A percentile compares a stretch with the other conserved stretches of the same genome.
These are phyloP conservation scores for Penstemon davidsonii DNA, from an alignment of 257 asterid species.

Conservation along the genomic window DNA sequence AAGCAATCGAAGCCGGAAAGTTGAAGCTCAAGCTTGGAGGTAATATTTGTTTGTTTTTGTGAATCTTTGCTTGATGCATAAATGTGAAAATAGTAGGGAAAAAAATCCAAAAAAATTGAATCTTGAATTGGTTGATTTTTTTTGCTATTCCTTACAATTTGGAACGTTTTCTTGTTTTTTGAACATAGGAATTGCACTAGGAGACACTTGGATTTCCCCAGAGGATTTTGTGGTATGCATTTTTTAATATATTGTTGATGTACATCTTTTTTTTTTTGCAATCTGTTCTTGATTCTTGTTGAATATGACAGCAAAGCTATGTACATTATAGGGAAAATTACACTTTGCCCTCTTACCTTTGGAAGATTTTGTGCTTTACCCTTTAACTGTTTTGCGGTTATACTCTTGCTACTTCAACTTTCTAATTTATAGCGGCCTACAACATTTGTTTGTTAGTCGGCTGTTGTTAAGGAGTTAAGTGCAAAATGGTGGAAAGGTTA, in stretches of 20 bases:
- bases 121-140: too few relatives aligned
- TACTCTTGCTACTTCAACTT: too few relatives aligned
- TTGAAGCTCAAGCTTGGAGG: constrained; percentile 86
- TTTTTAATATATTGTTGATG: too few relatives aligned
- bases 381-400: too few relatives aligned
- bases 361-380: too few relatives aligned
- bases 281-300: constrained; percentile 25
- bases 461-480: too few relatives aligned
- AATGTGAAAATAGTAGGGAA: not conserved
- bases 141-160: constrained; percentile 5
- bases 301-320: constrained; percentile 23
- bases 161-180: not conserved
- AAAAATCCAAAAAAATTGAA: not conserved
- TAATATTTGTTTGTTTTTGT: constrained; percentile 10
- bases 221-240: constrained; percentile 88
- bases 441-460: too few relatives aligned
- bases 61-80: not conserved
- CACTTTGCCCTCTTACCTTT: too few relatives aligned
- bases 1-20: constrained; percentile 66
- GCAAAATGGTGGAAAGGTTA: too few relatives aligned
- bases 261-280: constrained; percentile 11
- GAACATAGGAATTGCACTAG: constrained; percentile 73
- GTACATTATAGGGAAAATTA: not conserved
- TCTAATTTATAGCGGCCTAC: too few relatives aligned
- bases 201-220: constrained; percentile 95